Conservation (phyloP, 768 basidiomycete species). For the Suillus bovinus region DNA sequence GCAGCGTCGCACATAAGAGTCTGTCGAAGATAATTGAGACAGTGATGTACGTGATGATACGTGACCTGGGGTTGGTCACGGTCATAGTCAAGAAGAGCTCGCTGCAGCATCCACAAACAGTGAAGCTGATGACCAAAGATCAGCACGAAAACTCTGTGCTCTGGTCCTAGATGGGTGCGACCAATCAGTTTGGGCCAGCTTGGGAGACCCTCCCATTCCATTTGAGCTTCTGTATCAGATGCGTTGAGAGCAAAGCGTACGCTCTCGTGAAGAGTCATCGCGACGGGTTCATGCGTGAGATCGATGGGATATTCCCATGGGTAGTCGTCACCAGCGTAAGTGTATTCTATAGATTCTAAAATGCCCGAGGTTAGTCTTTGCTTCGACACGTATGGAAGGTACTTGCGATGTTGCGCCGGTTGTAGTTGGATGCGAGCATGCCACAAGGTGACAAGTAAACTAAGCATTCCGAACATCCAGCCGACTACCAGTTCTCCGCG, state of each 20-base stretch:
- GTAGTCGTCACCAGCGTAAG: not conserved
- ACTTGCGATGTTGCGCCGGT: not conserved
- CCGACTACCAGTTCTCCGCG: not conserved
- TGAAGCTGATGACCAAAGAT: not conserved
- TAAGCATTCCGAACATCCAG: not conserved
- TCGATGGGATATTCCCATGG: not conserved
- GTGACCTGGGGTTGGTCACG: not conserved
- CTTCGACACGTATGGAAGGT: not conserved
- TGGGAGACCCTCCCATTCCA: not conserved
- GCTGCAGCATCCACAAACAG: not conserved
- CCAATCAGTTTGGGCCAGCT: not conserved
- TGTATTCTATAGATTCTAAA: not conserved
- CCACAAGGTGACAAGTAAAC: not conserved
- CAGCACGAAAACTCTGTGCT: not conserved
- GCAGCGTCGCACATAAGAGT: constrained; percentile 30
- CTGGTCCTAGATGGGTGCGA: not conserved
- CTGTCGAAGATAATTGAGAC: constrained; percentile 40
- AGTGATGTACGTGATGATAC: constrained; percentile 33
- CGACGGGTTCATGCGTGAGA: constrained; percentile 9
- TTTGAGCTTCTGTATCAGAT: not conserved
- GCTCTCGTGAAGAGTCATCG: constrained; percentile 6
- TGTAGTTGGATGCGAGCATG: not conserved
- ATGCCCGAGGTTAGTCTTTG: not conserved
- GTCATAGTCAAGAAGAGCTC: not conserved
- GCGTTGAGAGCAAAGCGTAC: not conserved